Percentiles rank a stretch among this genome's conserved stretches.
phyloP scores from a whole-genome alignment of 768 basidiomycete species.

The Dentipellis sp. region DNA sequence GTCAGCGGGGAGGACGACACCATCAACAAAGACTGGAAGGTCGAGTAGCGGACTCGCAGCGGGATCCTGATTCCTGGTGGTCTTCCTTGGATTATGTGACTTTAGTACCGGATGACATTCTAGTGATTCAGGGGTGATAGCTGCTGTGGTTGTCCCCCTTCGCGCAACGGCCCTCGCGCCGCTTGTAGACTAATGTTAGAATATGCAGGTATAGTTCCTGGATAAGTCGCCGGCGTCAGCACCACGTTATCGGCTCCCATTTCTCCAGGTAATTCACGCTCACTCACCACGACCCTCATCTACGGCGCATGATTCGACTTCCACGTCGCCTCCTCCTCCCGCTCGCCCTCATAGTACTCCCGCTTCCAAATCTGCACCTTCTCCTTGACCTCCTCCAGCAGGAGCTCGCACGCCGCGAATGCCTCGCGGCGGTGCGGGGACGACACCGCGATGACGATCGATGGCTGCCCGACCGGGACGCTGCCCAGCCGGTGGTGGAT shows the following conservation, averaged over 20 bases:
- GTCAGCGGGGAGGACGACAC: conserved; percentile 69
- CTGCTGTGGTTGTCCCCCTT: too few relatives aligned
- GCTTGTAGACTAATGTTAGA: too few relatives aligned
- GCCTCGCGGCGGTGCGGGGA: conserved; percentile 79
- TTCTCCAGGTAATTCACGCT: too few relatives aligned
- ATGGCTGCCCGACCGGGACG: conserved; percentile 72
- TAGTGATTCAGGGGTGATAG: too few relatives aligned
- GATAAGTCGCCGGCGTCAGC: too few relatives aligned
- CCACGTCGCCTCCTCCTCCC: conserved; percentile 57
- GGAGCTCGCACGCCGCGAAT: conserved; percentile 68
- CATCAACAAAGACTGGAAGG: conserved; percentile 64
- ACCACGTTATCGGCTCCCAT: too few relatives aligned
- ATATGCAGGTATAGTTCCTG: too few relatives aligned
- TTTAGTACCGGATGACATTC: too few relatives aligned
- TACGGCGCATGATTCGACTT: conserved; percentile 39
- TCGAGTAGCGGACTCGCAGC: conserved; percentile 26
- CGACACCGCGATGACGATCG: conserved; percentile 79
- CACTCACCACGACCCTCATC: too few relatives aligned
- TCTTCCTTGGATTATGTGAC: too few relatives aligned
- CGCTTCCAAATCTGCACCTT: conserved; percentile 89
- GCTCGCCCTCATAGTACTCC: conserved; percentile 72
- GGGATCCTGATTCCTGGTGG: not conserved
- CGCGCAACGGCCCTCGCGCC: too few relatives aligned
- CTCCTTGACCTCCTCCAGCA: conserved; percentile 80
- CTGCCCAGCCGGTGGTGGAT: conserved; percentile 72